Conservation (phyloP, 306 rosid genomes). For the Senna siamea region DNA sequence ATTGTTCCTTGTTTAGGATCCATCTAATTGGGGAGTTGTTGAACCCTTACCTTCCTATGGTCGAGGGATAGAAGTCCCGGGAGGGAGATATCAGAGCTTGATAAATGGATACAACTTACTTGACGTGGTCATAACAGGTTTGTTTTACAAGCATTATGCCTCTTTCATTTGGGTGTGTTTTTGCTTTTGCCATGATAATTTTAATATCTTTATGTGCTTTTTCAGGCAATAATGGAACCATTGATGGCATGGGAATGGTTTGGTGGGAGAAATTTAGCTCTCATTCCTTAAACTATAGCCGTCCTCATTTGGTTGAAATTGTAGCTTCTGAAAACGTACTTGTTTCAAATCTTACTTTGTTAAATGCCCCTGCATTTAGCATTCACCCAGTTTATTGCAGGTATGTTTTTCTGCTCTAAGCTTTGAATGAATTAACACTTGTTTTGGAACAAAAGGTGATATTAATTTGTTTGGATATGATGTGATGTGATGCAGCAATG, state of each 20-base stretch:
- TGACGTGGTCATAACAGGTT: constrained; percentile 93
- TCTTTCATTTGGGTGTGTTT: too few species aligned
- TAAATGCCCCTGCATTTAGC: constrained; percentile 87
- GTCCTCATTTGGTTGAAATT: constrained; percentile 89
- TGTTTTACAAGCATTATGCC: constrained; percentile 6
- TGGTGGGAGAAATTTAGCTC: constrained; percentile 92
- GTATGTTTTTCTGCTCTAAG: constrained; percentile 46
- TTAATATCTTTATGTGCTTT: constrained; percentile 30
- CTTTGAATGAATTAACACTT: neutral
- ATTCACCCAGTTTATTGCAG: constrained; percentile 97
- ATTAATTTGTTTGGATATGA: constrained; percentile 22
- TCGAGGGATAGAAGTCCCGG: constrained; percentile 87
- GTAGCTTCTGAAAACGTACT: constrained; percentile 63
- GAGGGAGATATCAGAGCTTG: constrained; percentile 83
- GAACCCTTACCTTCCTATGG: constrained; percentile 94
- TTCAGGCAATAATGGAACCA: constrained; percentile 82
- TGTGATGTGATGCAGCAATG: constrained; percentile 67
- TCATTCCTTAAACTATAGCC: constrained; percentile 76
- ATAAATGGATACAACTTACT: constrained; percentile 77
- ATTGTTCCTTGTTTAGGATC: constrained; percentile 60
- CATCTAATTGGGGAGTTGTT: constrained; percentile 69
- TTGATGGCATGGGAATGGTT: constrained; percentile 86
- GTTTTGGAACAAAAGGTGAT: constrained; percentile 18
- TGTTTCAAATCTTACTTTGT: constrained; percentile 86
- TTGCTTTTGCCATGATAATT: constrained; percentile 27